phyloP scores from a whole-genome alignment of 352 stramenopile genomes.

The Elongisporangium undulatum region DNA sequence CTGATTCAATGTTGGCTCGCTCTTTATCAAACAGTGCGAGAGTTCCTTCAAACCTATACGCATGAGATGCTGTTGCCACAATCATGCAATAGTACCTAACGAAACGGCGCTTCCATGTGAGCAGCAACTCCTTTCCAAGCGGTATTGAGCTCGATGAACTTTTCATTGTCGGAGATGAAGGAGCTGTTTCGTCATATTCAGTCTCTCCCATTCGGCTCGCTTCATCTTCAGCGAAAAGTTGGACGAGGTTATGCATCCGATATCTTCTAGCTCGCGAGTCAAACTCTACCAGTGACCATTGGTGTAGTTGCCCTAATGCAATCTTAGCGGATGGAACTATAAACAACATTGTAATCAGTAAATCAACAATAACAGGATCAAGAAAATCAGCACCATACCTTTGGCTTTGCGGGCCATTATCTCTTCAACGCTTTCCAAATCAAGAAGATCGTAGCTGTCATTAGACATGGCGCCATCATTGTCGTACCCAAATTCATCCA shows the following conservation, averaged over 20 bases:
- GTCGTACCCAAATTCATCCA: conserved; percentile 71
- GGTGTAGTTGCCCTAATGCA: conserved; percentile 57
- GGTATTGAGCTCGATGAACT: conserved; percentile 27
- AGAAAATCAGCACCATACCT: conserved; percentile 9
- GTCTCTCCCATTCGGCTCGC: conserved; percentile 50
- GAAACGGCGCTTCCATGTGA: conserved; percentile 80
- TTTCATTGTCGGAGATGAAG: conserved; percentile 7
- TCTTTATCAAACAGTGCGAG: conserved; percentile 76
- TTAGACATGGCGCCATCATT: conserved; percentile 79
- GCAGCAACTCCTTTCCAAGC: conserved; percentile 55
- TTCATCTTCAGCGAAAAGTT: conserved; percentile 82
- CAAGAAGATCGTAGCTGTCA: conserved; percentile 71
- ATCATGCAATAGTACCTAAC: conserved; percentile 86
- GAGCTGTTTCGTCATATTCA: conserved; percentile 17
- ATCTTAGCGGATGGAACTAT: conserved; percentile 41
- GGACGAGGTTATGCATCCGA: conserved; percentile 81
- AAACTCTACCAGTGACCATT: conserved; percentile 82
- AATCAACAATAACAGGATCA: background rate
- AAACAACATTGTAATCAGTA: background rate
- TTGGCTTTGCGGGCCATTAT: conserved; percentile 40
- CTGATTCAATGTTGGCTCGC: conserved; percentile 77
- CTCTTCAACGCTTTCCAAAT: conserved; percentile 69
- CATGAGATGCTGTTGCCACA: conserved; percentile 67
- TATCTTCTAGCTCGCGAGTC: conserved; percentile 65
- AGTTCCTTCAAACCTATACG: conserved; percentile 68